Conservation (phyloP, 1,284 basidiomycete species). For the Leccinum subrobustum region DNA sequence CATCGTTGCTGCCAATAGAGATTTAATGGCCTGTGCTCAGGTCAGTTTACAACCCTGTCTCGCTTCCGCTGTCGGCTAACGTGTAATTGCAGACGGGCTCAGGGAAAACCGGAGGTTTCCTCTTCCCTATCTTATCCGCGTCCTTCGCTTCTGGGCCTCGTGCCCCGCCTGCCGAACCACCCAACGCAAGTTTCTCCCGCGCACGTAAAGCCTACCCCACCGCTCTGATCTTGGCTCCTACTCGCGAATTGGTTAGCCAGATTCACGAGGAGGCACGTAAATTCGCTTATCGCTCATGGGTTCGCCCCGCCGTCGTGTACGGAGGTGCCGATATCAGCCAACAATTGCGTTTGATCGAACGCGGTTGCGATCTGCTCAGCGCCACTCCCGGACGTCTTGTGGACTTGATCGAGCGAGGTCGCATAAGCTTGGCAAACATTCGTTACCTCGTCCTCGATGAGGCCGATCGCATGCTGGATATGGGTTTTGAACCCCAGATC, state of each 20-base stretch:
- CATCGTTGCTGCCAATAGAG: constrained; percentile 88
- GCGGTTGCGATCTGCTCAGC: constrained; percentile 94
- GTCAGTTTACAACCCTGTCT: constrained; percentile 38
- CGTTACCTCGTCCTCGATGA: constrained; percentile 98
- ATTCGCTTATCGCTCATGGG: constrained; percentile 99
- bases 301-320: constrained; percentile 97
- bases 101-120: constrained; percentile 98
- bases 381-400: constrained; percentile 99
- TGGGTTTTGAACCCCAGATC: constrained; percentile 99
- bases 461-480: constrained; percentile 99
- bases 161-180: constrained; percentile 57
- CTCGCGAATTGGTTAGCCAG: constrained; percentile 97
- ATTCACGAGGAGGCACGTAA: constrained; percentile 99
- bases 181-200: constrained; percentile 58
- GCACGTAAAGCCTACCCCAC: constrained; percentile 93
- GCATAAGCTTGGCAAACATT: constrained; percentile 95
- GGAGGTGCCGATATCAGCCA: constrained; percentile 98
- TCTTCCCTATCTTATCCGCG: constrained; percentile 98
- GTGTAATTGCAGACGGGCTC: constrained; percentile 80
- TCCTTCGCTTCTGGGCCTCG: constrained; percentile 86
- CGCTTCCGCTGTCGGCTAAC: constrained; percentile 7
- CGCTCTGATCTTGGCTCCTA: constrained; percentile 94
- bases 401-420: constrained; percentile 96
- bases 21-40: constrained; percentile 99
- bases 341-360: constrained; percentile 93